Evolutionary conservation across 805 yeast species (phyloP), one percentile per base, ranked within the genome.

Genomic region (Kazachstania psychrophila): DNA sequence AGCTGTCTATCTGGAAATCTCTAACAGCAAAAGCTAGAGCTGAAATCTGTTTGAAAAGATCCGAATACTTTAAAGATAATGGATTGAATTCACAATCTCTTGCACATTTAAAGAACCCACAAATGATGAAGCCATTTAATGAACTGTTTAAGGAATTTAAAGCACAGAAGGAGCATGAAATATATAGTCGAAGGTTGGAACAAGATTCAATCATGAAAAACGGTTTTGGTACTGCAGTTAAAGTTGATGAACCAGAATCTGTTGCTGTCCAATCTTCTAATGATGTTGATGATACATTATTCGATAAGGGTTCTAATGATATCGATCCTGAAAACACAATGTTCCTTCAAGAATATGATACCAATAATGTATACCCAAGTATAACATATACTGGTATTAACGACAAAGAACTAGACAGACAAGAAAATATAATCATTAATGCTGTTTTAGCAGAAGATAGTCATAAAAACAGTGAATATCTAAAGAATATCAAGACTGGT

Each of bases 1-100:
- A 87, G 49, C 61, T 77, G 31, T 80, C 80, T 36, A 75, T 84
- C 1, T 88, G 96, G 96, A 79, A 81, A 47, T 73, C 73, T n/a
- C 60, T 79, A 27, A 86, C 92, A 0, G 82, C 95, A 0, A 79
- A 79, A 42, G 72, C 81, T 0, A 64, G 96, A 39, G 85, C 89
- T 12, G 78, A 80, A 36, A 72, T 83, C 42, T 79, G 95, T 51
- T 60, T 75, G 18, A 69, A 71, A 39, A 70, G 97, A 46, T 69
- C 83, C 0, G 72, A 69, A 2, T 60, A 86, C 32, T 87, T 89
- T 52, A 72, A 70, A 15, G 71, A 72, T 13, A 64, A 68, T 40
- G 69, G 65, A 37, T 56, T 88, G 6, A 80, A 82, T 42, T 59
- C 68, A 11, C 77, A 84, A 27, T 77, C 85, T 0, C 77, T 72